phyloP scores from a whole-genome alignment of 2,329 filamentous ascomycete species.

The Pseudogymnoascus sp. region DNA sequence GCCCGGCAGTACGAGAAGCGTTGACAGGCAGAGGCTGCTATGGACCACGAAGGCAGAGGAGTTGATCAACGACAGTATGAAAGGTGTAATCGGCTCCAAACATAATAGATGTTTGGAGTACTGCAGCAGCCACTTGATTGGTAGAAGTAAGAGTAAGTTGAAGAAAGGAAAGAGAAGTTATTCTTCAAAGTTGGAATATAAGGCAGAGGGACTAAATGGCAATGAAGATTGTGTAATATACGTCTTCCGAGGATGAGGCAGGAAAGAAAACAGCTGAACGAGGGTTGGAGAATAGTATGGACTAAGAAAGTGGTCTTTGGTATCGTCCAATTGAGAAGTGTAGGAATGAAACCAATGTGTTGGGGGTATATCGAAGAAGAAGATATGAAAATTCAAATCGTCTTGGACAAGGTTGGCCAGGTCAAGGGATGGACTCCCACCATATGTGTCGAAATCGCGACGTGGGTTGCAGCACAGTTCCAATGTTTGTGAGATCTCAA shows the following conservation, averaged over 20 bases:
- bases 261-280: background rate
- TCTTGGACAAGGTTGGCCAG: too few relatives aligned
- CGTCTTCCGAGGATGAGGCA: background rate
- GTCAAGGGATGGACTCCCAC: too few relatives aligned
- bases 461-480: background rate
- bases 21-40: background rate
- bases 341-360: background rate
- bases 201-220: background rate
- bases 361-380: background rate
- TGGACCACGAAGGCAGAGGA: background rate
- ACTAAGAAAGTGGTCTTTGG: background rate
- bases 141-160: background rate
- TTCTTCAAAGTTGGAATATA: background rate
- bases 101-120: background rate
- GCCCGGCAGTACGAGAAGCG: background rate
- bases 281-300: background rate
- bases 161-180: background rate
- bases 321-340: background rate
- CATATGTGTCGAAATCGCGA: too few relatives aligned
- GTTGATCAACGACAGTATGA: background rate
- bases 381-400: background rate
- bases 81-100: background rate
- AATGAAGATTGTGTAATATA: background rate
- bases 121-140: background rate
- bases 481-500: background rate